Conservation (phyloP, 1,284 basidiomycete genomes). For the Meira miltonrushii region DNA sequence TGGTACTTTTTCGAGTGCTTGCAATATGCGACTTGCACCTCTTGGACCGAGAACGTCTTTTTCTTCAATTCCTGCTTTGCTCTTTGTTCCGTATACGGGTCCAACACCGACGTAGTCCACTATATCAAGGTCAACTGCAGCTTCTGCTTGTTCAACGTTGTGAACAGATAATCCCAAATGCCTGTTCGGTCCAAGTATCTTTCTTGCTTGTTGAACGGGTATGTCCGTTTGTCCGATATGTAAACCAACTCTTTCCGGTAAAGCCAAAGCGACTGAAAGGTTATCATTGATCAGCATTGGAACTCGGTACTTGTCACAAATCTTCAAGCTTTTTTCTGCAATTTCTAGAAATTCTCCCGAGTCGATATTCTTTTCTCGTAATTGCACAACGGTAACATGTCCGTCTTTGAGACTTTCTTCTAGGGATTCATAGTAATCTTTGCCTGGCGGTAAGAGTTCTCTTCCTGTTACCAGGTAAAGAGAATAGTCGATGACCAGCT, state of each 20-base stretch:
- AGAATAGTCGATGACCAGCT: conserved; percentile 26
- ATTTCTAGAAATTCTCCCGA: conserved; percentile 66
- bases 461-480: conserved; percentile 71
- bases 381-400: conserved; percentile 80
- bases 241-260: conserved; percentile 64
- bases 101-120: conserved; percentile 86
- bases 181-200: conserved; percentile 62
- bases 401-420: conserved; percentile 77
- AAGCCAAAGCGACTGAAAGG: conserved; percentile 34
- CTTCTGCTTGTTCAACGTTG: conserved; percentile 53
- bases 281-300: conserved; percentile 75
- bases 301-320: conserved; percentile 74
- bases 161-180: conserved; percentile 80
- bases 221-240: conserved; percentile 91
- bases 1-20: conserved; percentile 10
- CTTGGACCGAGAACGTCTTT: conserved; percentile 37
- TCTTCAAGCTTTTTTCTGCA: conserved; percentile 65
- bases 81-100: conserved; percentile 52
- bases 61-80: conserved; percentile 48
- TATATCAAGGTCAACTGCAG: conserved; percentile 54
- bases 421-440: conserved; percentile 66
- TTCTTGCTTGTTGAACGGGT: conserved; percentile 64
- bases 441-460: conserved; percentile 68
- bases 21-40: conserved; percentile 33
- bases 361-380: conserved; percentile 36